Base-by-base conservation (phyloP, 306 rosid species). In the Cucurbita argyrosperma region DNA sequence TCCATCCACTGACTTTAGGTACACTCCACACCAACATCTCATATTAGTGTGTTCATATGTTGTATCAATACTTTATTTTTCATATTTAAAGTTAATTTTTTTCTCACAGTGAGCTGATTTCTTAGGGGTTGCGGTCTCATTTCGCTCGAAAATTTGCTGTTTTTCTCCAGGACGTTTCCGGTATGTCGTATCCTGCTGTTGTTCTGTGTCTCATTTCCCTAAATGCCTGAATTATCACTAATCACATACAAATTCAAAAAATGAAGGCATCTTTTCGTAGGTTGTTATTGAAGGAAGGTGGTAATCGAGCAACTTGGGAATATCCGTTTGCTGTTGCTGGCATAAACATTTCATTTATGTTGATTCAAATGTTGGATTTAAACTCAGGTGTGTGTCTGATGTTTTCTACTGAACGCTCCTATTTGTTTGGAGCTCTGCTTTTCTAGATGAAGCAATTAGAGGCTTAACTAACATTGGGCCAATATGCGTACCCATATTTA, bases 301-400 rank as follows among this genome's bases (percentile, higher is more conserved):
- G 99, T 68, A 62, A 76, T 0, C 87, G 97, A 74, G 96, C 96
- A 66, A 86, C 83, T n/a, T 94, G 96, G 96, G 99, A 94, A 78
- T 94, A 94, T 78, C 99, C 99, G 19, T 94, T 94, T 78, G 96
- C 97, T 68, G 99, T 83, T 79, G 99, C 99, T 37, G 99, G 99
- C 81, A 85, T 91, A 56, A 94, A 94, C 62, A 78, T 94, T 71
- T 85, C 99, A 37, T 91, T 82, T 80, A 94, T 94, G 99, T 77
- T 94, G 84, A 88, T 88, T 77, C 90, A 83, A 81, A 88, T 94
- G 97, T 82, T 94, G 84, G 99, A 94, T 81, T 82, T 94, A 55
- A 80, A 57, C 77, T 77, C 91, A 66, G 97, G 99, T 94, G 62
- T 50, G 87, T 58, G 58, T 19, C 55, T 13, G 39, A 74, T 45